These are phyloP conservation scores for Tetracladium setigerum DNA, from an alignment of 495 filamentous ascomycete species.

Conservation along the genomic window DNA sequence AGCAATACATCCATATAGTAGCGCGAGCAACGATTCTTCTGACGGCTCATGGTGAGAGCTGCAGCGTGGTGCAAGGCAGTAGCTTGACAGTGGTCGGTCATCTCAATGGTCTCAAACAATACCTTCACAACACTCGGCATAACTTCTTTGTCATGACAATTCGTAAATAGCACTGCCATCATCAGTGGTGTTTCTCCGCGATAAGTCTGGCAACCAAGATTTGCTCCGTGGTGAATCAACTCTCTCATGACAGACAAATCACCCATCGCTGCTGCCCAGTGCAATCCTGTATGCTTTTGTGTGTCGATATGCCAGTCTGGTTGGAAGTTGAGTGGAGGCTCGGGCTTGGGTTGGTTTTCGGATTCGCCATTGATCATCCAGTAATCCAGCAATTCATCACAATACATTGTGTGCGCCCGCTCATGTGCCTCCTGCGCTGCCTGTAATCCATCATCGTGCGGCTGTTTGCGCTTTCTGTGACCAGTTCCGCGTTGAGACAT, in stretches of 20 bases:
- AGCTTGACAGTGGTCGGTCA: slow-evolving; percentile 64
- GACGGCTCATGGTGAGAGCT: slow-evolving; percentile 67
- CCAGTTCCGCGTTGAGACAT: slow-evolving; percentile 44
- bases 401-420: slow-evolving; percentile 80
- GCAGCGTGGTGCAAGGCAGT: slow-evolving; percentile 93
- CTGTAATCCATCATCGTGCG: slow-evolving; percentile 29
- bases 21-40: slow-evolving; percentile 72
- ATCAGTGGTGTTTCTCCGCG: slow-evolving; percentile 92
- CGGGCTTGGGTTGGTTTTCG: slow-evolving; percentile 56
- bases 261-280: slow-evolving; percentile 98
- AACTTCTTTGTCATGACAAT: slow-evolving; percentile 84
- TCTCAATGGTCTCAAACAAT: slow-evolving; percentile 66
- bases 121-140: slow-evolving; percentile 77
- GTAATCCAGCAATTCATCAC: slow-evolving; percentile 88
- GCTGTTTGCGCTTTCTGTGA: slow-evolving; percentile 75
- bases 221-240: slow-evolving; percentile 68
- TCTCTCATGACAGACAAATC: slow-evolving; percentile 85
- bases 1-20: slow-evolving; percentile 93
- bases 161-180: slow-evolving; percentile 90
- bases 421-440: slow-evolving; percentile 56
- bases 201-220: slow-evolving; percentile 55
- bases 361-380: slow-evolving; percentile 75
- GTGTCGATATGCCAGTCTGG: slow-evolving; percentile 85
- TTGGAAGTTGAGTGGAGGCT: slow-evolving; percentile 75
- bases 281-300: slow-evolving; percentile 79